Base-by-base conservation (phyloP, 192 early-diverging fungal genomes). In the Tieghemiomyces parasiticus region DNA sequence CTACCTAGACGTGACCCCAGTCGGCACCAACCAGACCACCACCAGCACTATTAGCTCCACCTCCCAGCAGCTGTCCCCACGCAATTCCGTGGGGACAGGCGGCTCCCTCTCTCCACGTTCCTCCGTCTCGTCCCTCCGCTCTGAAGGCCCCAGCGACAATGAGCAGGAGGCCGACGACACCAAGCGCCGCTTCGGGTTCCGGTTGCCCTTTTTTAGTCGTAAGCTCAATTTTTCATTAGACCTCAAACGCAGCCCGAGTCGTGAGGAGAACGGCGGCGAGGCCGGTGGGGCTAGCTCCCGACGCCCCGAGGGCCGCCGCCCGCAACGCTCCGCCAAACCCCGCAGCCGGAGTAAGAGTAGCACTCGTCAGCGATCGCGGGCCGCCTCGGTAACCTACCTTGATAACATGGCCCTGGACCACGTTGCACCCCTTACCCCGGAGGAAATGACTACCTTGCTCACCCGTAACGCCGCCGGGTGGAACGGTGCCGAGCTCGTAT, bases 391-490 rank as follows among this genome's bases (percentile, higher is more conserved):
- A 28, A 30, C 30, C 2, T 52, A 29, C 24, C 50, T 24, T 20
- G 50, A 52, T 16, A 16, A 28, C 24, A 28, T 25, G 20, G 30
- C 14, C 24, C 30, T 52, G 50, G 50, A 52, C 16, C 13, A 14
- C 26, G 2, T 52, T 24, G 50, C 16, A 13, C 50, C 50, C 2
- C 24, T 52, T 14, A 29, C 50, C 30, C 26, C 24, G 0, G 20
- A 52, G 19, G 50, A 24, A 28, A 2, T 52, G 2, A 14, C 13
- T 52, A 28, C 2, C 6, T 3, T 52, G 50, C 26, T 52, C 12
- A 52, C 50, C 50, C 24, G 26, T 14, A 52, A 52, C 26, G 50
- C 50, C 50, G 50, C 50, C 26, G 30, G 22, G 24, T 52, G 50
- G 50, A 52, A 14, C 2, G 50, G 50, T 52, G 19, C 24, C 22